Evolutionary conservation across 352 stramenopile genomes (phyloP).

Genomic region (Phytophthora sojae): DNA sequence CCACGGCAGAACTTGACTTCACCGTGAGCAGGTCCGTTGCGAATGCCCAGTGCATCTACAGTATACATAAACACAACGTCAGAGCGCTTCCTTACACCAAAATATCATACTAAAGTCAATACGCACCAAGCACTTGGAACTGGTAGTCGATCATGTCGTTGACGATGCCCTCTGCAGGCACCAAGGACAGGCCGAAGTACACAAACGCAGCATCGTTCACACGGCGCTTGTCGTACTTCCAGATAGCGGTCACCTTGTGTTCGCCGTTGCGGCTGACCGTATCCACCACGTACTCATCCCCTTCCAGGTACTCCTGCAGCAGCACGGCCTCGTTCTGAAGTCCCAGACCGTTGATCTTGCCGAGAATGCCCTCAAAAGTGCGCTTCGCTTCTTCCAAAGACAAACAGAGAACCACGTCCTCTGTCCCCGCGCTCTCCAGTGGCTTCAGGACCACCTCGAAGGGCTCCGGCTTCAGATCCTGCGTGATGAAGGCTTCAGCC

Average conservation of each 20-base stretch:
- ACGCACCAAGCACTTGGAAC: constrained; percentile 71
- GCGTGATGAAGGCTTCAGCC: constrained; percentile 73
- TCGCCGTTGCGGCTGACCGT: constrained; percentile 93
- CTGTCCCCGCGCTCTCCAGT: constrained; percentile 75
- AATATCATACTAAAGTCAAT: neutral
- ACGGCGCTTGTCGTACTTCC: constrained; percentile 98
- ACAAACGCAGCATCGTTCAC: constrained; percentile 96
- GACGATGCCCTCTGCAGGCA: constrained; percentile 71
- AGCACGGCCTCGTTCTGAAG: constrained; percentile 86
- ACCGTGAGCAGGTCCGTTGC: constrained; percentile 78
- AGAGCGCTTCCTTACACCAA: neutral
- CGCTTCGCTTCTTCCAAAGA: constrained; percentile 75
- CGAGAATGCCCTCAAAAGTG: constrained; percentile 87
- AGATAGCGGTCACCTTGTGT: constrained; percentile 96
- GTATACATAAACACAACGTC: constrained; percentile 3
- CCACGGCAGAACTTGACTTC: constrained; percentile 89
- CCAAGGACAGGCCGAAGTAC: constrained; percentile 91
- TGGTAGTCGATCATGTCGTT: constrained; percentile 89
- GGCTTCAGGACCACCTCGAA: constrained; percentile 94
- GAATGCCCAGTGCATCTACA: constrained; percentile 72
- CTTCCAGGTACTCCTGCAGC: constrained; percentile 95
- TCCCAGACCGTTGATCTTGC: constrained; percentile 90
- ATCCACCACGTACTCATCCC: constrained; percentile 97
- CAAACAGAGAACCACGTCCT: constrained; percentile 85
- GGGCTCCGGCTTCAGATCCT: constrained; percentile 66